Percentiles rank a stretch among this genome's conserved stretches.
phyloP scores from a whole-genome alignment of 306 rosid genomes.

The Geum urbanum region DNA sequence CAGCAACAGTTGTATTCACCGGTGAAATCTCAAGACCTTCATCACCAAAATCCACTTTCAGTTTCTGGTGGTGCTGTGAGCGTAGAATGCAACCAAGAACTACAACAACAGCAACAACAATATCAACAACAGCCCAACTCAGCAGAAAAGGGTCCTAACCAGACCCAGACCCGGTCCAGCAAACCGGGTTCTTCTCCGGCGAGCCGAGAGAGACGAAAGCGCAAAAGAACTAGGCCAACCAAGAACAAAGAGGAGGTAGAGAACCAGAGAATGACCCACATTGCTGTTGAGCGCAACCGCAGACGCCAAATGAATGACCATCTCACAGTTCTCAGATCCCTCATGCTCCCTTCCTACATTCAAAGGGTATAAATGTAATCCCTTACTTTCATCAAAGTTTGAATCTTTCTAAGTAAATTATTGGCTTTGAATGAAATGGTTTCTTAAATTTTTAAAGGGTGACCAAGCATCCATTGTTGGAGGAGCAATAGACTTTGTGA shows the following conservation, averaged over 20 bases:
- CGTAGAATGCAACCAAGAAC: conserved; percentile 49
- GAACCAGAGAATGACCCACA: conserved; percentile 92
- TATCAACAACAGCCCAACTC: conserved; percentile 19
- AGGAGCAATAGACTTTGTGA: conserved; percentile 95
- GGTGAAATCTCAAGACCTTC: conserved; percentile 46
- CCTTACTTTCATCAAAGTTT: neutral
- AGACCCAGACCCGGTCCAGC: conserved; percentile 27
- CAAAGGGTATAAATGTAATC: conserved; percentile 51
- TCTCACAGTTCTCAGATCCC: conserved; percentile 76
- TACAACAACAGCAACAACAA: conserved; percentile 8
- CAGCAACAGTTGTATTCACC: conserved; percentile 51
- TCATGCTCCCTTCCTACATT: conserved; percentile 78
- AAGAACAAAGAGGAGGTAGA: conserved; percentile 94
- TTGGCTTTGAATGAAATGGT: neutral
- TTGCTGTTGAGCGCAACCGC: conserved; percentile 89
- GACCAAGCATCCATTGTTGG: conserved; percentile 98
- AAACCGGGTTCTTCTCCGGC: conserved; percentile 25
- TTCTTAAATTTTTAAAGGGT: conserved; percentile 40
- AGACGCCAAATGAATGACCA: conserved; percentile 97
- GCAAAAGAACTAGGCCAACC: conserved; percentile 66
- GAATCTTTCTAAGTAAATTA: neutral
- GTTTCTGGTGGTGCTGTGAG: conserved; percentile 27
- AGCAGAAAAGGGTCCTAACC: conserved; percentile 17
- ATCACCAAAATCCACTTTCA: conserved; percentile 31
- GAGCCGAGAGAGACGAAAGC: conserved; percentile 54